phyloP scores from a whole-genome alignment of 2,329 filamentous ascomycete genomes.

The Aspergillus melleus region DNA sequence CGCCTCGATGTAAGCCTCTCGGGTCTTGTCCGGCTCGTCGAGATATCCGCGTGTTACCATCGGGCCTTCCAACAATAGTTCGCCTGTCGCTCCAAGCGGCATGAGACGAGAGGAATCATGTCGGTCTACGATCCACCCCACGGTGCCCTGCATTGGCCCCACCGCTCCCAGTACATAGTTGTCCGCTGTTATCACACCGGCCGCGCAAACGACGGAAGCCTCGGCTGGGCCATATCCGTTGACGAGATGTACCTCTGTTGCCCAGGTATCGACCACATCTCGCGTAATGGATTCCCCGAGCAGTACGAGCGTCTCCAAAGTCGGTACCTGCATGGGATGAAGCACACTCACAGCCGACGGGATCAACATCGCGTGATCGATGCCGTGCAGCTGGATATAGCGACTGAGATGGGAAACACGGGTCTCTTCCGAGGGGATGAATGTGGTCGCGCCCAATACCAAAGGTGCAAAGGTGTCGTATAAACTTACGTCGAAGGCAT shows the following conservation, averaged over 20 bases:
- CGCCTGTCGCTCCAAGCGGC: slow-evolving; percentile 44
- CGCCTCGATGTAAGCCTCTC: slow-evolving; percentile 11
- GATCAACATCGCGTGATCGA: not conserved
- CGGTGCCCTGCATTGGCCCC: slow-evolving; percentile 33
- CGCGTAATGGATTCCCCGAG: slow-evolving; percentile 31
- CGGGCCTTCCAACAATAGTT: slow-evolving; percentile 46
- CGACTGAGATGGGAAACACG: slow-evolving; percentile 1
- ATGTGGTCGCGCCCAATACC: too few species aligned
- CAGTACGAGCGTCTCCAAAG: slow-evolving; percentile 37
- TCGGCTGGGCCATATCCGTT: not conserved
- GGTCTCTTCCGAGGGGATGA: slow-evolving; percentile 42
- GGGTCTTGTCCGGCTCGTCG: slow-evolving; percentile 23
- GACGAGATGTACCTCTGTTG: not conserved
- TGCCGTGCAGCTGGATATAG: slow-evolving; percentile 11
- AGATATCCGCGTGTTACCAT: slow-evolving; percentile 44
- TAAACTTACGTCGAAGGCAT: slow-evolving; percentile 39
- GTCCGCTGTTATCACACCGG: not conserved
- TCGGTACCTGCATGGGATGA: slow-evolving; percentile 25
- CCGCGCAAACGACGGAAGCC: not conserved
- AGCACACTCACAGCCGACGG: slow-evolving; percentile 43
- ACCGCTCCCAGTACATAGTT: not conserved
- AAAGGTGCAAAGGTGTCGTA: too few species aligned
- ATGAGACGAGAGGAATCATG: slow-evolving; percentile 15
- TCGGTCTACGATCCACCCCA: slow-evolving; percentile 26
- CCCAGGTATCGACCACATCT: not conserved